phyloP scores from a whole-genome alignment of 495 filamentous ascomycete genomes.

The Penicillium atrosanguineum region DNA sequence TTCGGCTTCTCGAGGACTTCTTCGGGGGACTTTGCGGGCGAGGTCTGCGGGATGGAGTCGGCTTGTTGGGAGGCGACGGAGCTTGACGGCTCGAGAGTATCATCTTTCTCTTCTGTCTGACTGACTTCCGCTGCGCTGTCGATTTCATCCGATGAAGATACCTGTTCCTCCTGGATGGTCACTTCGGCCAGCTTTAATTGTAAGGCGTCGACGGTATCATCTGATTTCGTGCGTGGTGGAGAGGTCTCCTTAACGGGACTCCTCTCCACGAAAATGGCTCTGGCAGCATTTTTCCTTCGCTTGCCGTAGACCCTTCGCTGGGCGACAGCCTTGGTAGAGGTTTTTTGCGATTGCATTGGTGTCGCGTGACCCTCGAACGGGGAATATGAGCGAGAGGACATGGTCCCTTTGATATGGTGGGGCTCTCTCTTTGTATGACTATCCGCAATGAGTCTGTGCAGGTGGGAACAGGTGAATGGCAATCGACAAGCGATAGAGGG shows the following conservation, averaged over 20 bases:
- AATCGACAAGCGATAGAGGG: neutral
- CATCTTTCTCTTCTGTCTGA: neutral
- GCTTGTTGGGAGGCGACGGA: neutral
- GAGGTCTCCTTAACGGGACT: slow-evolving; percentile 28
- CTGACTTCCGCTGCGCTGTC: neutral
- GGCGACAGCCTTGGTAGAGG: slow-evolving; percentile 19
- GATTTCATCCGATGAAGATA: neutral
- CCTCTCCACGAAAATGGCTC: slow-evolving; percentile 40
- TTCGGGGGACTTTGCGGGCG: slow-evolving; percentile 1
- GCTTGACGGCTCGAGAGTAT: neutral
- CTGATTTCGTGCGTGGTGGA: neutral
- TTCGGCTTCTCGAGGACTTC: neutral
- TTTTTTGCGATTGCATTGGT: slow-evolving; percentile 17
- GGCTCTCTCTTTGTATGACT: neutral
- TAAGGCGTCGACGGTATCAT: slow-evolving; percentile 28
- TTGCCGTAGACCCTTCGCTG: slow-evolving; percentile 45
- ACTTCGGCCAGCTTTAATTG: slow-evolving; percentile 35
- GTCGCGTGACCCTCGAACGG: slow-evolving; percentile 20
- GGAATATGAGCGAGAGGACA: slow-evolving; percentile 8
- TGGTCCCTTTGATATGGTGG: neutral
- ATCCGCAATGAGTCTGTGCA: neutral
- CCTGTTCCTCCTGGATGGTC: slow-evolving; percentile 24
- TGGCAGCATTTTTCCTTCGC: slow-evolving; percentile 36
- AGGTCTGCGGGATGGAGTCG: slow-evolving; percentile 3
- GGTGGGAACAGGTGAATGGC: neutral